Conservation (phyloP, 2,329 filamentous ascomycete species). For the Alternaria rosae region DNA sequence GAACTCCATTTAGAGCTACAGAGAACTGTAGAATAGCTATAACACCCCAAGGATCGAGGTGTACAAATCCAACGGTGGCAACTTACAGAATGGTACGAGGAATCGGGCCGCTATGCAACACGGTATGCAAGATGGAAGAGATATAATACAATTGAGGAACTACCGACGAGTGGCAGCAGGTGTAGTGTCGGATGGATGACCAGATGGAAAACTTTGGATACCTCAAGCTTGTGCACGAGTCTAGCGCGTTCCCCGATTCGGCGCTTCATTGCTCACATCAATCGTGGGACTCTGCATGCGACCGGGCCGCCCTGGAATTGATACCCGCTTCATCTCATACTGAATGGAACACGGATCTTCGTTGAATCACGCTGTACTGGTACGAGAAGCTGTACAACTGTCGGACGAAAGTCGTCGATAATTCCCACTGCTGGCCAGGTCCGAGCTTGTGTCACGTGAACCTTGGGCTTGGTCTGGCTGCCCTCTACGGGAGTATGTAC, state of each 20-base stretch:
- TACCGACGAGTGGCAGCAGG: conserved; percentile 10
- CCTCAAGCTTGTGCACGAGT: conserved; percentile 28
- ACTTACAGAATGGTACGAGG: conserved; percentile 34
- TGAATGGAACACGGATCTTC: not conserved
- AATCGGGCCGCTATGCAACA: conserved; percentile 38
- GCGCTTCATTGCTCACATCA: conserved; percentile 10
- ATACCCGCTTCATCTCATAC: not conserved
- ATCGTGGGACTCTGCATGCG: not conserved
- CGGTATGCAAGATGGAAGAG: conserved; percentile 29
- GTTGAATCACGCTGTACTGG: not conserved
- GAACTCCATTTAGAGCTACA: conserved; percentile 8
- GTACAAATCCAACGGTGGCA: conserved; percentile 11
- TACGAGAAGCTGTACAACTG: not conserved
- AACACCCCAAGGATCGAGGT: conserved; percentile 10
- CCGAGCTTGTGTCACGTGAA: conserved; percentile 10
- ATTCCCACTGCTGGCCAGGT: not conserved
- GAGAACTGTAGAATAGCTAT: conserved; percentile 4
- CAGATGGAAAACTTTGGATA: conserved; percentile 29
- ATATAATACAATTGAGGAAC: conserved; percentile 39
- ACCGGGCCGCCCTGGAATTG: not conserved
- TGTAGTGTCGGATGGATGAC: conserved; percentile 27
- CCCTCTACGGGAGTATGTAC: too few species aligned
- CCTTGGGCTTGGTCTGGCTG: too few species aligned
- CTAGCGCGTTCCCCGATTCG: conserved; percentile 24
- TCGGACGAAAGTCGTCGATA: not conserved